Base-by-base conservation (phyloP, 768 basidiomycete genomes). In the Boletus bicolor region DNA sequence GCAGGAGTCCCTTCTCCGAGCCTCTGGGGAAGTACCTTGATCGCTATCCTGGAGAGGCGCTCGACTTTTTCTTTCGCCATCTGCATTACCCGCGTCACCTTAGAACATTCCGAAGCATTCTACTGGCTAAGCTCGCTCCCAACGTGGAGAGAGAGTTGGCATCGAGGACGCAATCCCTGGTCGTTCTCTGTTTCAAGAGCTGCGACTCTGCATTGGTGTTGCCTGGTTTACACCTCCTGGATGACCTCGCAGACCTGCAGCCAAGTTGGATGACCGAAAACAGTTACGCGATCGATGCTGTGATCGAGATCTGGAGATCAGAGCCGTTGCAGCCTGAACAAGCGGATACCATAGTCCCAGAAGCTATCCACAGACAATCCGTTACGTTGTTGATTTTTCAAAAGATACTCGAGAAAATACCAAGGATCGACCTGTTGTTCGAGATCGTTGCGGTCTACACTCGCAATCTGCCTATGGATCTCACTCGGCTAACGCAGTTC, bases 21-120 rank as follows among this genome's bases (percentile, higher is more conserved):
- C 95, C 94, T 7, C 75, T 98, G 46, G 93, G 90, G 19, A 86
- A 86, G 68, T 98, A 94, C 72, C 79, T 98, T 21, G 86, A 98
- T 70, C 86, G 92, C 9, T 98, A 97, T 72, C 88, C 93, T 0
- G 76, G 73, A 4, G 91, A 98, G 64, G 89, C 93, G 2, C 79
- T 91, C 21, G 85, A 91, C 48, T 92, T 91, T 70, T 89, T 99
- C 70, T 74, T 93, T 60, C 80, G 82, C 11, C 83, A 91, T 59
- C 75, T 98, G n/a, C 78, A 82, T 44, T 84, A 89, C 61, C 83
- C 89, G 0, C 81, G 87, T 39, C 87, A 92, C 65, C 77, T 97
- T 42, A 84, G 88, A 59, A 96, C 95, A 0, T 74, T 94, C 55
- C 77, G 93, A 48, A 93, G 84, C 67, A 89, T 96, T 53, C 75